phyloP scores from a whole-genome alignment of 2,329 filamentous ascomycete genomes.

The Bertia moriformis region DNA sequence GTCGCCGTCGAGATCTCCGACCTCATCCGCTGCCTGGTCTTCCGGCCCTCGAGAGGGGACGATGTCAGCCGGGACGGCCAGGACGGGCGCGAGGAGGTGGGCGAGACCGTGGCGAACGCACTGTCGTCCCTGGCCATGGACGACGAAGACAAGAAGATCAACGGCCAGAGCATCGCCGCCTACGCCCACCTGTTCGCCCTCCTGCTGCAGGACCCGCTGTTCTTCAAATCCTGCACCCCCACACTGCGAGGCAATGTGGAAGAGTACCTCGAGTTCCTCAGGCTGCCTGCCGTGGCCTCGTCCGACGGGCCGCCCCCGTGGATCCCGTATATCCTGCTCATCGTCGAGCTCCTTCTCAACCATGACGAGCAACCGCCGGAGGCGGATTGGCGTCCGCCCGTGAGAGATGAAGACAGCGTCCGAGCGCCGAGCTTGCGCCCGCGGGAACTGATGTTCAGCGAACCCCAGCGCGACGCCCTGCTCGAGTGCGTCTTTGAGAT shows the following conservation, averaged over 20 bases:
- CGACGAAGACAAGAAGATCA: conserved; percentile 50
- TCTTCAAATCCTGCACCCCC: conserved; percentile 64
- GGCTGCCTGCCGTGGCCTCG: conserved; percentile 49
- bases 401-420: conserved; percentile 28
- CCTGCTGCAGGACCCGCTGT: conserved; percentile 66
- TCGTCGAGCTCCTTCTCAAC: conserved; percentile 78
- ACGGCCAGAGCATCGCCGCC: conserved; percentile 55
- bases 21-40: conserved; percentile 61
- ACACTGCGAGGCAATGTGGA: conserved; percentile 64
- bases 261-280: conserved; percentile 66
- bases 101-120: conserved; percentile 69
- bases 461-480: conserved; percentile 54
- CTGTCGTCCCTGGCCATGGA: conserved; percentile 54
- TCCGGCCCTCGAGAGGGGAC: no score
- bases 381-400: conserved; percentile 46
- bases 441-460: conserved; percentile 46
- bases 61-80: no score
- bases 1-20: conserved; percentile 85
- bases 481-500: conserved; percentile 70
- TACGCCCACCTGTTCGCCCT: conserved; percentile 89
- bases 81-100: conserved; percentile 48
- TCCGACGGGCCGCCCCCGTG: conserved; percentile 71
- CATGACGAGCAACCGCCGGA: conserved; percentile 72
- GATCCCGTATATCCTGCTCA: conserved; percentile 79
- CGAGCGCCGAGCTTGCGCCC: conserved; percentile 40